Evolutionary conservation across 140 eudicot species (phyloP).

Genomic region (Eryngium alpinum): DNA sequence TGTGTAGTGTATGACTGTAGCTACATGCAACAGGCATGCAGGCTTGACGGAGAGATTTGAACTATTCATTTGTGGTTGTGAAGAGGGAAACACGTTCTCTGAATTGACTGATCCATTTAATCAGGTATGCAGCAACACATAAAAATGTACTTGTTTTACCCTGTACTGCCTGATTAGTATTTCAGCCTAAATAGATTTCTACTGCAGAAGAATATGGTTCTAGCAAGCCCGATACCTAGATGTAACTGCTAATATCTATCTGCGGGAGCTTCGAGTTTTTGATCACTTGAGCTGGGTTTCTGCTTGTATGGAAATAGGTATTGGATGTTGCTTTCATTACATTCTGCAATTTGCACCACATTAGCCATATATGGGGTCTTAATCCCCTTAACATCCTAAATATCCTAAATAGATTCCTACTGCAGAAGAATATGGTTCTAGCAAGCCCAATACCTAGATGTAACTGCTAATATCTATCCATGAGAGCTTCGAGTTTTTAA

Average conservation of each 20-base stretch:
- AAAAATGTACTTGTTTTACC: neutral
- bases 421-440: too few species aligned
- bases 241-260: conserved; percentile 5
- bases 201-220: neutral
- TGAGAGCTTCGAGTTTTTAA: neutral
- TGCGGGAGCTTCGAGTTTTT: neutral
- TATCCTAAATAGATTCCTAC: neutral
- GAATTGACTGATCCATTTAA: conserved; percentile 93
- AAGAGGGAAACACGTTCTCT: conserved; percentile 89
- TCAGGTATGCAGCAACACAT: conserved; percentile 47
- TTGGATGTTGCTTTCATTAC: neutral
- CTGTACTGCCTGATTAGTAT: neutral
- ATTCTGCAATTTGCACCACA: neutral
- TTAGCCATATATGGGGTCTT: neutral
- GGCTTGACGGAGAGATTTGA: conserved; percentile 98
- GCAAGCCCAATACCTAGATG: too few species aligned
- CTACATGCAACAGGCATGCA: conserved; percentile 37
- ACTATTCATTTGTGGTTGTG: conserved; percentile 92
- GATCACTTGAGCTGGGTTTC: neutral
- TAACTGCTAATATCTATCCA: neutral
- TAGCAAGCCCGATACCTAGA: too few species aligned
- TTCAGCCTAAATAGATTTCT: neutral
- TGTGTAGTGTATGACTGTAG: neutral
- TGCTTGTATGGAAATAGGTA: neutral
- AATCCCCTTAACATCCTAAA: too few species aligned